Evolutionary conservation across 2,329 filamentous ascomycete species (phyloP), one percentile per base, ranked within the genome.

Genomic region (Cordyceps militaris): DNA sequence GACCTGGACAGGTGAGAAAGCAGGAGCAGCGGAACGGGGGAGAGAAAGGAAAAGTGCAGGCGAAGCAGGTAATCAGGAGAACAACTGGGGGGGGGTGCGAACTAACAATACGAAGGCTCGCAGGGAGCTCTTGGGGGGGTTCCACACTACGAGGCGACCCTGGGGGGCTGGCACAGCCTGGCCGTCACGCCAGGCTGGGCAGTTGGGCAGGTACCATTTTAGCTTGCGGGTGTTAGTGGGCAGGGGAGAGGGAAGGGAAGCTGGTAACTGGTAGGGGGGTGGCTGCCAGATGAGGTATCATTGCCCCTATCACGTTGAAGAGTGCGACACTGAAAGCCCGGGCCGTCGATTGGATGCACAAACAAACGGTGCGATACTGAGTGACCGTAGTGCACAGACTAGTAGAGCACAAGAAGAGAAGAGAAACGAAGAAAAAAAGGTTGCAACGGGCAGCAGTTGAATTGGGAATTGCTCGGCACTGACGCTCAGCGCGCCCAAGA

Each of bases 61-160:
- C 47, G 53, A 56, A 47, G 52, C 52, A 30, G 44, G 47, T 51
- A 51, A 36, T 57, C 55, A 57, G 55, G 55, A 57, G 55, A 50
- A 38, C 26, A 21, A 26, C n/a, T 19, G 28, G 47, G 47, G 53
- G 55, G 53, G 53, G 5, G 54, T 56, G 54, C 32, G 26, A 38
- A 28, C 44, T 32, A 56, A 49, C 53, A 56, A 50, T 56, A 56
- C 54, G 54, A 56, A 56, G 44, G 43, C 24, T 23, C 32, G 28
- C 26, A n/a, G 28, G n/a, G 13, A 30, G 19, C 21, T 21, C 38
- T 14, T 14, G 9, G 24, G 38, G 9, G 13, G 50, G 24, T n/a
- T n/a, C 43, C 50, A 53, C 52, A 55, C 54, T 56, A 24, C 13
- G 26, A 32, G 43, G 54, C 43, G 54, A 56, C 54, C 42, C 42